These are phyloP conservation scores for Magnaporthiopsis poae DNA, from an alignment of 2,329 filamentous ascomycete genomes.

Conservation along the genomic window DNA sequence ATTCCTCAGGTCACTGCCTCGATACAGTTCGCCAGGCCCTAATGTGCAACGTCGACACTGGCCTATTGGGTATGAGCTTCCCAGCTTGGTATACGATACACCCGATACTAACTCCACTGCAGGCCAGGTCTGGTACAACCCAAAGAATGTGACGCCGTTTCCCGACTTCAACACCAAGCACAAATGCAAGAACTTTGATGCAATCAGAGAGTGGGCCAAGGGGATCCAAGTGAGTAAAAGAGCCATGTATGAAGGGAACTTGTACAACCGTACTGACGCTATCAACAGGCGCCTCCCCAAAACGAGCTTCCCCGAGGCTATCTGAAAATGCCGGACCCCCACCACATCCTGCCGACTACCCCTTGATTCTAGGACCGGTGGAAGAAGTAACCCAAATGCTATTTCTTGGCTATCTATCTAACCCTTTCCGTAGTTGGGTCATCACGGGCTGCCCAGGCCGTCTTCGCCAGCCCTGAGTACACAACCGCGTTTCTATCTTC, in stretches of 20 bases:
- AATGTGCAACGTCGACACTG: slow-evolving; percentile 53
- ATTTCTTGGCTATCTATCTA: too few relatives aligned
- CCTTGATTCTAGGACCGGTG: slow-evolving; percentile 5
- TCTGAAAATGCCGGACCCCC: slow-evolving; percentile 11
- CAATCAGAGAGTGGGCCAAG: slow-evolving; percentile 38
- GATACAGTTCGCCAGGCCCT: slow-evolving; percentile 53
- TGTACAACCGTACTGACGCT: not conserved
- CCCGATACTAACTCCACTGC: not conserved
- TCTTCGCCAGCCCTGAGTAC: too few relatives aligned
- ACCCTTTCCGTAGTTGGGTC: too few relatives aligned
- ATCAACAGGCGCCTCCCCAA: slow-evolving; percentile 14
- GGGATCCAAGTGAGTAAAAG: slow-evolving; percentile 31
- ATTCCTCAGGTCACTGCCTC: slow-evolving; percentile 42
- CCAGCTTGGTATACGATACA: not conserved
- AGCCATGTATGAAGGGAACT: not conserved
- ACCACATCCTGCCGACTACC: slow-evolving; percentile 11
- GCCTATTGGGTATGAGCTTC: slow-evolving; percentile 33
- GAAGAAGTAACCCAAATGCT: too few relatives aligned
- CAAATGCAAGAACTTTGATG: slow-evolving; percentile 32
- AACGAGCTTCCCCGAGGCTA: slow-evolving; percentile 16
- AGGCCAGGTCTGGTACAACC: slow-evolving; percentile 48
- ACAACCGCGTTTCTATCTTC: too few relatives aligned
- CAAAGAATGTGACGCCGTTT: slow-evolving; percentile 36
- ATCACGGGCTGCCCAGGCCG: too few relatives aligned
- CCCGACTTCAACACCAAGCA: slow-evolving; percentile 55